Percentiles rank a stretch among this genome's conserved stretches.
Evolutionary conservation across 441 rosid genomes (phyloP).

Genomic region (Mallotus japonicus): DNA sequence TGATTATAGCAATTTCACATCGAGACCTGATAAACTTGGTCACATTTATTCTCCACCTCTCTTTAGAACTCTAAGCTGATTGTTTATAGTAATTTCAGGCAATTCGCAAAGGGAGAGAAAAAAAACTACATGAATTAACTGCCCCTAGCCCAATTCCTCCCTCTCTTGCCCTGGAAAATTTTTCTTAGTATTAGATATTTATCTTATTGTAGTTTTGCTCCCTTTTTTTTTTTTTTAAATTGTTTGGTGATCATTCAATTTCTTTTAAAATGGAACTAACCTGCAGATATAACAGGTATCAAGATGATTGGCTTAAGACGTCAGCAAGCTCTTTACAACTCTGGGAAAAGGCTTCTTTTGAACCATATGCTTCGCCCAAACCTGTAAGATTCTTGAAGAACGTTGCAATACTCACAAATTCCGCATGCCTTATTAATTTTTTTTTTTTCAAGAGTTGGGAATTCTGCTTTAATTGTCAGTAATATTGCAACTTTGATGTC

Average conservation of each 20-base stretch:
- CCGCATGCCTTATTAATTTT: slow-evolving; percentile 2
- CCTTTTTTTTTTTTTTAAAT: not conserved
- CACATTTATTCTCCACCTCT: not conserved
- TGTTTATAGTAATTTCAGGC: not conserved
- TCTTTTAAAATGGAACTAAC: slow-evolving; percentile 16
- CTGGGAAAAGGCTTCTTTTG: slow-evolving; percentile 99
- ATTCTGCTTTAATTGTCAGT: slow-evolving; percentile 10
- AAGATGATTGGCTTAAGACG: slow-evolving; percentile 99
- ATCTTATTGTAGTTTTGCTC: not conserved
- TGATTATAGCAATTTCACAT: slow-evolving; percentile 1
- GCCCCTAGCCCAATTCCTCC: not conserved
- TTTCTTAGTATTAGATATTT: too few species aligned
- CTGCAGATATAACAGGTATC: slow-evolving; percentile 63
- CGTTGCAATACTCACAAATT: slow-evolving; percentile 8
- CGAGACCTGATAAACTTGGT: slow-evolving; percentile 6
- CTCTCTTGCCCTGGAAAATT: too few species aligned
- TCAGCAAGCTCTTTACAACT: slow-evolving; percentile 78
- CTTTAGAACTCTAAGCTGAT: not conserved
- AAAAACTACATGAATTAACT: not conserved
- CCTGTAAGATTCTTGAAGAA: slow-evolving; percentile 52
- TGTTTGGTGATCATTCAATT: not conserved
- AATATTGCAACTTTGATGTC: slow-evolving; percentile 27
- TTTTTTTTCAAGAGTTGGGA: slow-evolving; percentile 10
- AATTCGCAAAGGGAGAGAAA: not conserved
- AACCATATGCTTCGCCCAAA: slow-evolving; percentile 90